Evolutionary conservation across 768 basidiomycete genomes (phyloP).

Genomic region (Amanita muscaria): DNA sequence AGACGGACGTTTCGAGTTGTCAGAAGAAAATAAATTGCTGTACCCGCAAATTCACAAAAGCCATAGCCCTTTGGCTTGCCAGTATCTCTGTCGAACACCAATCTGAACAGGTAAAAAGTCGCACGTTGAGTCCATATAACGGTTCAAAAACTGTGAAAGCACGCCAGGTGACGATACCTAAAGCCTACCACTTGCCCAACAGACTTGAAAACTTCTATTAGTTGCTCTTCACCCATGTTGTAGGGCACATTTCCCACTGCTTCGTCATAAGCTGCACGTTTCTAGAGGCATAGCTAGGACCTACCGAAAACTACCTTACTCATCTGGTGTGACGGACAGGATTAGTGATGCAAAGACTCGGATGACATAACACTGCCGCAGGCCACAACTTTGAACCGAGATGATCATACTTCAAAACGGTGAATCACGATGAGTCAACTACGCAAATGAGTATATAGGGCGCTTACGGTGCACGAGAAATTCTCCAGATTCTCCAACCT

Average conservation of each 20-base stretch:
- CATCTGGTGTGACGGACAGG: slow-evolving; percentile 23
- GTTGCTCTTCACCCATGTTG: slow-evolving; percentile 83
- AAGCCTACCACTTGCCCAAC: slow-evolving; percentile 88
- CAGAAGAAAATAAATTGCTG: slow-evolving; percentile 28
- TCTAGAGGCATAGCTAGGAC: slow-evolving; percentile 13
- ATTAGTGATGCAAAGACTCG: not conserved
- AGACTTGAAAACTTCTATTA: slow-evolving; percentile 82
- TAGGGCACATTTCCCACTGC: slow-evolving; percentile 86
- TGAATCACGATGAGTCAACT: too few species aligned
- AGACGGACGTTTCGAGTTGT: slow-evolving; percentile 23
- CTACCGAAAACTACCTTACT: slow-evolving; percentile 70
- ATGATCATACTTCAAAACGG: too few species aligned
- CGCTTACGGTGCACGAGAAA: too few species aligned
- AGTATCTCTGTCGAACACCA: slow-evolving; percentile 88
- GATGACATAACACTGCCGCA: too few species aligned
- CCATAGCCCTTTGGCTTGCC: slow-evolving; percentile 93
- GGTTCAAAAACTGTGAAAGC: not conserved
- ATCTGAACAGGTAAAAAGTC: slow-evolving; percentile 31
- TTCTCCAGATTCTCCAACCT: not conserved
- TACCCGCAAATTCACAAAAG: slow-evolving; percentile 89
- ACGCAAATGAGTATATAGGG: too few species aligned
- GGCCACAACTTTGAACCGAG: too few species aligned
- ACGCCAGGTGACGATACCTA: slow-evolving; percentile 38
- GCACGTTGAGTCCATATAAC: slow-evolving; percentile 7
- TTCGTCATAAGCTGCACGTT: slow-evolving; percentile 2